These are phyloP conservation scores for Eucalyptus victrix DNA, from an alignment of 345 rosid genomes.

Conservation along the genomic window DNA sequence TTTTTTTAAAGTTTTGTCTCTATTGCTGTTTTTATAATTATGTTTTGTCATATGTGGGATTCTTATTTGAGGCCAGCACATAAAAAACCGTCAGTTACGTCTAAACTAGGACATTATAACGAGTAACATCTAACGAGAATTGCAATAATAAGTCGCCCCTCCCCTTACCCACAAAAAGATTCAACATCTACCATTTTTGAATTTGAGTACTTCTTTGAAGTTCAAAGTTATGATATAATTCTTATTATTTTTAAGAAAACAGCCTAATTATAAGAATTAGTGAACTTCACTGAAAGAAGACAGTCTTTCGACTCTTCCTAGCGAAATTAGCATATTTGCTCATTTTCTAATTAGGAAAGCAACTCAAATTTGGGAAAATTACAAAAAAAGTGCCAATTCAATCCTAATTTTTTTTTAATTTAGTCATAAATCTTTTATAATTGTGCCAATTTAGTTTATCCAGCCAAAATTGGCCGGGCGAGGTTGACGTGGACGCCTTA, in stretches of 20 bases:
- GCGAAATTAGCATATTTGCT: not conserved
- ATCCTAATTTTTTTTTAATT: no score
- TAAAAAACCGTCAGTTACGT: no score
- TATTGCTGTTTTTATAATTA: not conserved
- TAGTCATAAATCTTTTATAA: no score
- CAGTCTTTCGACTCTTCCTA: not conserved
- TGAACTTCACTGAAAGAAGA: not conserved
- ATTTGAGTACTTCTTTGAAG: not conserved
- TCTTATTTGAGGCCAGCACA: not conserved
- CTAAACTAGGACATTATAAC: not conserved
- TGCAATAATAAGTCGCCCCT: not conserved
- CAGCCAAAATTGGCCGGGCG: rapidly evolving
- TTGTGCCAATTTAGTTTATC: rapidly evolving
- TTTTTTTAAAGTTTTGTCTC: not conserved
- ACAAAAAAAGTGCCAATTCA: no score
- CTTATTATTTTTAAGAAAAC: not conserved
- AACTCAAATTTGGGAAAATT: no score
- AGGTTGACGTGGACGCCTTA: rapidly evolving
- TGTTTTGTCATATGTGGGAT: not conserved
- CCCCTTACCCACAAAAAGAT: not conserved
- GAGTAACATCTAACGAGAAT: not conserved
- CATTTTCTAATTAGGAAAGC: not conserved
- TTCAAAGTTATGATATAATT: not conserved
- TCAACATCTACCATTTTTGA: not conserved
- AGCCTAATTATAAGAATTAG: not conserved